Percentiles rank a stretch among this genome's conserved stretches.
These are phyloP conservation scores for Asterophora parasitica DNA, from an alignment of 768 basidiomycete species.

Conservation along the genomic window DNA sequence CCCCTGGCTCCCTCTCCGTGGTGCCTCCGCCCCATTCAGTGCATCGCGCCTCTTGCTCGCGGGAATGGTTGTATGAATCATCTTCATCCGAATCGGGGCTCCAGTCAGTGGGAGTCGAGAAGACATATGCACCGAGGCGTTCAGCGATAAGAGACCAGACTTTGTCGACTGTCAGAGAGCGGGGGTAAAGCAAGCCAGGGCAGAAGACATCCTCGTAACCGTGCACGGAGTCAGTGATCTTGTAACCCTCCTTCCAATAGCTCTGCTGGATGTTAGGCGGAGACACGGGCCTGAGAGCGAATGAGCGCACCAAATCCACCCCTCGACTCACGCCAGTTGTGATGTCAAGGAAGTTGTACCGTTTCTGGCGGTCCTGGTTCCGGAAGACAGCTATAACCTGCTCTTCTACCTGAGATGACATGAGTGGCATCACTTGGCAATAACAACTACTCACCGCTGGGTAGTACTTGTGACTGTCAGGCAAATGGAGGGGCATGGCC, in stretches of 20 bases:
- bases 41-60: too few species aligned
- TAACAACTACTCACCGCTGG: slow-evolving; percentile 7
- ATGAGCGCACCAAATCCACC: slow-evolving; percentile 4
- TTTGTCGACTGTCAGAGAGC: slow-evolving; percentile 9
- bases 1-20: not conserved
- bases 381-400: slow-evolving; percentile 10
- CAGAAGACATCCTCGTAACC: slow-evolving; percentile 8
- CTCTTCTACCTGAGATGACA: slow-evolving; percentile 6
- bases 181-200: slow-evolving; percentile 14
- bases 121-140: slow-evolving; percentile 12
- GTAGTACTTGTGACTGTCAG: slow-evolving; percentile 12
- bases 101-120: slow-evolving; percentile 10
- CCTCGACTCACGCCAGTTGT: slow-evolving; percentile 10
- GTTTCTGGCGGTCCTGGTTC: slow-evolving; percentile 7
- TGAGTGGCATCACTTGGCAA: too few species aligned
- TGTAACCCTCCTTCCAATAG: slow-evolving; percentile 15
- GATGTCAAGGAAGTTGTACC: slow-evolving; percentile 13
- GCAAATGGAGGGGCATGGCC: slow-evolving; percentile 13
- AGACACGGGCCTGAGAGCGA: not conserved
- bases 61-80: not conserved
- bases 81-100: not conserved
- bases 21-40: not conserved
- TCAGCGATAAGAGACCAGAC: slow-evolving; percentile 11
- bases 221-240: slow-evolving; percentile 2
- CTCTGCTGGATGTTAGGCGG: not conserved